A percentile compares a stretch with the other conserved stretches of the same genome.
Conservation (phyloP, 2,329 filamentous ascomycete genomes). For the Geosmithia flava region DNA sequence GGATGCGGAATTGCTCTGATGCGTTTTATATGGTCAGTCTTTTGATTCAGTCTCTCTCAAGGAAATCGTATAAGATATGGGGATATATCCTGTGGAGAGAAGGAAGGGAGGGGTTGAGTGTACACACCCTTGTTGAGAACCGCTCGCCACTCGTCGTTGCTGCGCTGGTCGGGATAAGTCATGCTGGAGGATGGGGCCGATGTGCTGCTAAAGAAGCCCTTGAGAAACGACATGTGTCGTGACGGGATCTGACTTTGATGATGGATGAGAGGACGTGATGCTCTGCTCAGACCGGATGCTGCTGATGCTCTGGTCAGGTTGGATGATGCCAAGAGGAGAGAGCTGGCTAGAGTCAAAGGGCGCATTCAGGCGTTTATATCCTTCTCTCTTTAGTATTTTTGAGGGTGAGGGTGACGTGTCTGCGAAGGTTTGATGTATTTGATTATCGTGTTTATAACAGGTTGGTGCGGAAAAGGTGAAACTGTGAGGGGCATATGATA, state of each 20-base stretch:
- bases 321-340: slow-evolving; percentile 33
- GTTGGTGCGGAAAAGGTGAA: too few species aligned
- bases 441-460: too few species aligned
- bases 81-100: not conserved
- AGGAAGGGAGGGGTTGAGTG: too few species aligned
- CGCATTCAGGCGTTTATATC: slow-evolving; percentile 26
- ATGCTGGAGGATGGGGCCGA: slow-evolving; percentile 41
- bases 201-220: slow-evolving; percentile 61
- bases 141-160: slow-evolving; percentile 77
- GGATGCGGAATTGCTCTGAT: slow-evolving; percentile 93
- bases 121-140: slow-evolving; percentile 52
- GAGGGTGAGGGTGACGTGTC: too few species aligned
- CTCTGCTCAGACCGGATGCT: slow-evolving; percentile 5
- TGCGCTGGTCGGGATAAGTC: slow-evolving; percentile 71
- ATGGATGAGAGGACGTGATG: slow-evolving; percentile 3
- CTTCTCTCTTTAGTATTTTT: too few species aligned
- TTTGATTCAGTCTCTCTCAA: not conserved
- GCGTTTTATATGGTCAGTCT: too few species aligned
- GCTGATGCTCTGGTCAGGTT: slow-evolving; percentile 25
- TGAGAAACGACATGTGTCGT: slow-evolving; percentile 63
- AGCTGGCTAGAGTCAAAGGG: slow-evolving; percentile 33
- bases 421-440: too few species aligned
- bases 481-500: too few species aligned
- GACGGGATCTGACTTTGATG: slow-evolving; percentile 12
- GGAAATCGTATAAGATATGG: too few species aligned